Conservation (phyloP, 176 grass and related monocot genomes). For the Urochloa ruziziensis region DNA sequence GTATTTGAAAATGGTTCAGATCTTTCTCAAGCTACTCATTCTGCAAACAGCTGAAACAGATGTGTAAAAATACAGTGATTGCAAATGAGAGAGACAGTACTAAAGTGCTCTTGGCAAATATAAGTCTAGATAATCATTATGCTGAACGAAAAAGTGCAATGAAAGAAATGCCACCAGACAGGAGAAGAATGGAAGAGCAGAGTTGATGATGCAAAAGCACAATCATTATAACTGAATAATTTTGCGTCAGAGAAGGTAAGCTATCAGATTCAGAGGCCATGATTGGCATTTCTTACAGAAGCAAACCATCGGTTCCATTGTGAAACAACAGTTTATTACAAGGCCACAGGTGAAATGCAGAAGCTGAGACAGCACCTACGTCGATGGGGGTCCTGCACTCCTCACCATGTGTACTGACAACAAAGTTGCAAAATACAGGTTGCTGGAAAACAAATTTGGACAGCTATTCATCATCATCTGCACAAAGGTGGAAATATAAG, state of each 20-base stretch:
- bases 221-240: not conserved
- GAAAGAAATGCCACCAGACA: not conserved
- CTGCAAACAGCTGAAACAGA: not conserved
- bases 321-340: conserved; percentile 52
- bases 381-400: not conserved
- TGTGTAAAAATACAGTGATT: not conserved
- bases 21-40: not conserved
- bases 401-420: conserved; percentile 12
- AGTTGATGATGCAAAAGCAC: not conserved
- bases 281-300: not conserved
- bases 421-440: conserved; percentile 29
- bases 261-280: conserved; percentile 13
- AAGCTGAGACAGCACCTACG: conserved; percentile 20
- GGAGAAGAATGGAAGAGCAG: not conserved
- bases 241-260: not conserved
- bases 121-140: not conserved
- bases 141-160: not conserved
- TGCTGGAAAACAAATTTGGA: conserved; percentile 25
- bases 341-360: conserved; percentile 1
- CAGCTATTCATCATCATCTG: conserved; percentile 55
- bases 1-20: not conserved
- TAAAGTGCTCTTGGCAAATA: not conserved
- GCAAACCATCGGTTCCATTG: conserved; percentile 12
- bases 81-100: not conserved
- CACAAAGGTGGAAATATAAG: conserved; percentile 9